These are phyloP conservation scores for Leptographium flavum DNA, from an alignment of 2,329 filamentous ascomycete genomes.

Conservation along the genomic window DNA sequence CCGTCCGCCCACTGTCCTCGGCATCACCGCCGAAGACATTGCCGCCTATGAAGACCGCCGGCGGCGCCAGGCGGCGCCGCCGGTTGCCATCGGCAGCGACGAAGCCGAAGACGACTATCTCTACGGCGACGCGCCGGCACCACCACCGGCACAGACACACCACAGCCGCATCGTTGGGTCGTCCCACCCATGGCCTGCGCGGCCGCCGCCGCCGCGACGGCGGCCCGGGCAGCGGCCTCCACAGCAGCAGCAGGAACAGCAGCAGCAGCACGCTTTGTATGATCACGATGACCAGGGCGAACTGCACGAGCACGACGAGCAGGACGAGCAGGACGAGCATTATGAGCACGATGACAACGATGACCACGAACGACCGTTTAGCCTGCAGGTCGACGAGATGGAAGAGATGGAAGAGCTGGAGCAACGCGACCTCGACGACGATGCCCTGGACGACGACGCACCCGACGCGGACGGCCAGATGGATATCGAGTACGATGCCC, in stretches of 20 bases:
- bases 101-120: not conserved
- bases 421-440: not conserved
- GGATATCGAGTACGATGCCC: conserved; percentile 8
- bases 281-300: not conserved
- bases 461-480: conserved; percentile 7
- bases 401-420: not conserved
- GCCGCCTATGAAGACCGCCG: conserved; percentile 52
- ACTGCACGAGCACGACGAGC: not conserved
- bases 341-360: not conserved
- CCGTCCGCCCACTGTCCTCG: conserved; percentile 50
- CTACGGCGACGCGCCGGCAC: not conserved
- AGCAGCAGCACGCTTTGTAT: not conserved
- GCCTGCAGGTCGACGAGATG: not conserved
- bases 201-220: not conserved
- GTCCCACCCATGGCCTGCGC: not conserved
- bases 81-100: not conserved
- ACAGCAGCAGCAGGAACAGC: not conserved
- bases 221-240: not conserved
- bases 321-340: not conserved
- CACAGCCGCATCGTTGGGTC: not conserved
- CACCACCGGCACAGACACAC: not conserved
- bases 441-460: not conserved
- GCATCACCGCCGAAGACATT: conserved; percentile 56
- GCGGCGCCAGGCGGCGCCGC: not conserved
- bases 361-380: no score